Base-by-base conservation (phyloP, 495 filamentous ascomycete species). In the Lepidopterella palustris region DNA sequence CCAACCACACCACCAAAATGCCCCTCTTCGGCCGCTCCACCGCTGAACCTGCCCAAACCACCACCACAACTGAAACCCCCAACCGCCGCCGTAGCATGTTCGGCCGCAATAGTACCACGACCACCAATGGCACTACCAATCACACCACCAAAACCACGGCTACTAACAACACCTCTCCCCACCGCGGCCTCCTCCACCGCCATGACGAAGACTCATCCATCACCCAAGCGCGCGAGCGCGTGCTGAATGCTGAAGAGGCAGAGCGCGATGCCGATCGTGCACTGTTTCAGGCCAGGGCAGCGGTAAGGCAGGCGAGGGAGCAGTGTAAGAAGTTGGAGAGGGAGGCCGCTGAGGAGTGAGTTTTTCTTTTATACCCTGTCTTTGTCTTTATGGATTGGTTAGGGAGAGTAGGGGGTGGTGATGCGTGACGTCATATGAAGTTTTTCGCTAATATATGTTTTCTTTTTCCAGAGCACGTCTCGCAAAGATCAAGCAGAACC, bases 401-500 rank as follows among this genome's bases (percentile, higher is more conserved):
- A 15, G 35, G 35, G 13, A 15, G 35, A 15, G 13, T 42, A 2
- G 3, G 35, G 2, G 35, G 47, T 27, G 47, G 26, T 27, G 35
- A 42, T n/a, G 35, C n/a, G 35, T n/a, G 10, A n/a, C 10, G 10
- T 42, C 35, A n/a, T 20, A 29, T n/a, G n/a, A n/a, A n/a, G 47
- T 50, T 24, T 8, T 26, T 21, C 20, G 47, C 47, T 50, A 26
- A 50, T 24, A n/a, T 25, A 24, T 50, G 20, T 50, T 25, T 25
- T 50, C 21, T 25, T 25, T 25, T 25, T 50, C 15, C 15, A 78
- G 73, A 52, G 77, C 78, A n/a, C 69, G 79, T 25, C 63, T 77
- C 8, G 85, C 85, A 21, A 84, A 80, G 74, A 82, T 86, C 47
- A 88, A 88, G 78, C 80, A 84, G 66, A 76, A 78, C 58, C 79